Percentiles rank a stretch among this genome's conserved stretches.
These are phyloP conservation scores for Nakaseomyces delphensis DNA, from an alignment of 1,139 yeast genomes.

Conservation along the genomic window DNA sequence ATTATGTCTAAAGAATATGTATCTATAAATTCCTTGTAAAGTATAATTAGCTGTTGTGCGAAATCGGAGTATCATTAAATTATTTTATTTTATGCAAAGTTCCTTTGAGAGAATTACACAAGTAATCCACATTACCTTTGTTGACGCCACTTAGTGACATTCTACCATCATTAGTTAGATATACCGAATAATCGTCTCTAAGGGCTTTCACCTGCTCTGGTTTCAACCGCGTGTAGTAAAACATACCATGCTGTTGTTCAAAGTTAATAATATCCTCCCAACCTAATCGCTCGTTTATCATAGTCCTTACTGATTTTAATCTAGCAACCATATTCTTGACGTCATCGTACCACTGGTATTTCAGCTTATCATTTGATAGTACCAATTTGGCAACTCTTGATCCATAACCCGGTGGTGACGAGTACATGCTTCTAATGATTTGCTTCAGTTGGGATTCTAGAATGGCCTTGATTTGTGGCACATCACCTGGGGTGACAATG, in stretches of 20 bases:
- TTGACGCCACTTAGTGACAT: slow-evolving; percentile 88
- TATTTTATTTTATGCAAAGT: slow-evolving; percentile 4
- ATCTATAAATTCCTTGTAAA: background rate
- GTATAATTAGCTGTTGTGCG: background rate
- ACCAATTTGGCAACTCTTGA: slow-evolving; percentile 78
- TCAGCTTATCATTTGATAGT: slow-evolving; percentile 52
- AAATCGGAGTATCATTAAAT: too few relatives aligned
- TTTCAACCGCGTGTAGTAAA: slow-evolving; percentile 78
- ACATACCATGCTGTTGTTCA: slow-evolving; percentile 81
- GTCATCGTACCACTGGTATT: slow-evolving; percentile 68
- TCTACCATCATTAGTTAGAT: slow-evolving; percentile 84
- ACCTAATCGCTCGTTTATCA: slow-evolving; percentile 45
- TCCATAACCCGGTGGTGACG: slow-evolving; percentile 93
- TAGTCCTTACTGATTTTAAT: slow-evolving; percentile 59
- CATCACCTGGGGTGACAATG: slow-evolving; percentile 36
- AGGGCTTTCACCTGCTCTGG: slow-evolving; percentile 62
- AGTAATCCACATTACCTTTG: slow-evolving; percentile 63
- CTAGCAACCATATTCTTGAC: slow-evolving; percentile 70
- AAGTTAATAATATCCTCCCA: slow-evolving; percentile 75
- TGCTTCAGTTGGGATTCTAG: slow-evolving; percentile 66
- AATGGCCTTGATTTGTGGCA: slow-evolving; percentile 26
- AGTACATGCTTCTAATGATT: slow-evolving; percentile 77
- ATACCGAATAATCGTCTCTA: slow-evolving; percentile 65
- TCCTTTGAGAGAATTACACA: slow-evolving; percentile 21
- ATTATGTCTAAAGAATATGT: background rate